phyloP scores from a whole-genome alignment of 2,329 filamentous ascomycete species.

The Fusarium miscanthi region DNA sequence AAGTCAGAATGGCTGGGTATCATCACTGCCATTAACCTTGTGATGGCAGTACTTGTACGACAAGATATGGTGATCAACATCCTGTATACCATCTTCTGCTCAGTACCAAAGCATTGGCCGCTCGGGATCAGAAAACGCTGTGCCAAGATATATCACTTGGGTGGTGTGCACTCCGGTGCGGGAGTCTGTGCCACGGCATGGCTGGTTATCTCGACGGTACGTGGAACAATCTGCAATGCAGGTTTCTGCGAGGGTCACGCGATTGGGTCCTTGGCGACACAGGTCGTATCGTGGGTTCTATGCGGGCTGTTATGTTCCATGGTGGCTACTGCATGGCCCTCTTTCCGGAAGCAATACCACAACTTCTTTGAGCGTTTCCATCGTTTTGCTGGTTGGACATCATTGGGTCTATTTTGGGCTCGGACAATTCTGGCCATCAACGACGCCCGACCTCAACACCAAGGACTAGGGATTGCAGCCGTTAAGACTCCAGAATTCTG shows the following conservation, averaged over 20 bases:
- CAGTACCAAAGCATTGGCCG: slow-evolving; percentile 58
- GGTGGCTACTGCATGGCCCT: slow-evolving; percentile 71
- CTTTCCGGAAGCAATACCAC: slow-evolving; percentile 71
- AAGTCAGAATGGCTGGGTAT: slow-evolving; percentile 54
- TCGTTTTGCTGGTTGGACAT: slow-evolving; percentile 78
- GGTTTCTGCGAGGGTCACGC: slow-evolving; percentile 43
- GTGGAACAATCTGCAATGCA: slow-evolving; percentile 52
- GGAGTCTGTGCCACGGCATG: slow-evolving; percentile 62
- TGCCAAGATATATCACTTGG: slow-evolving; percentile 64
- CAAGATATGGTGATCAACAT: slow-evolving; percentile 65
- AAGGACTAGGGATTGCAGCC: slow-evolving; percentile 52
- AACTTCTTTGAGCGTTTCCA: slow-evolving; percentile 78
- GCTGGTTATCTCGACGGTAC: slow-evolving; percentile 58
- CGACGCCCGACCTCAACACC: slow-evolving; percentile 51
- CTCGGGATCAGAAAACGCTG: slow-evolving; percentile 60
- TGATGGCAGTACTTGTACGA: slow-evolving; percentile 62
- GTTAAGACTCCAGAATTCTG: slow-evolving; percentile 66
- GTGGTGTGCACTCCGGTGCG: slow-evolving; percentile 62
- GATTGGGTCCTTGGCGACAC: slow-evolving; percentile 54
- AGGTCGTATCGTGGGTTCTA: slow-evolving; percentile 67
- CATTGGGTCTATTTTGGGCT: slow-evolving; percentile 72
- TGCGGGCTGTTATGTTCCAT: slow-evolving; percentile 68
- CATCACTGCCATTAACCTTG: slow-evolving; percentile 61
- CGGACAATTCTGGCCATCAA: slow-evolving; percentile 68
- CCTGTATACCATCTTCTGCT: slow-evolving; percentile 60